phyloP scores from a whole-genome alignment of 306 rosid species.

The Ormosia emarginata region DNA sequence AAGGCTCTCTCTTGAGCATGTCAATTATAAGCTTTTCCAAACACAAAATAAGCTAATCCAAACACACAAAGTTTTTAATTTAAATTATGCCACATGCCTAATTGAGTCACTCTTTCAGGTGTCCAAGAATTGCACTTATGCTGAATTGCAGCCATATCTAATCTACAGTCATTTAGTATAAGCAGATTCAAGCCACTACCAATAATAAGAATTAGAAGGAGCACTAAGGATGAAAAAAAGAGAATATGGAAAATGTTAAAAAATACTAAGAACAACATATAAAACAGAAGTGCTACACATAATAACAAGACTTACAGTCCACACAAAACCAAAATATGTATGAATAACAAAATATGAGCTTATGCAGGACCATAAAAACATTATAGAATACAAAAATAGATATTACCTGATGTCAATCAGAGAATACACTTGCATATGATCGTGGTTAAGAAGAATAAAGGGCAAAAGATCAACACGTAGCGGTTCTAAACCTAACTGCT shows the following conservation, averaged over 20 bases:
- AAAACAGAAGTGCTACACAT: neutral
- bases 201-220: too few relatives aligned
- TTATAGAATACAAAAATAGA: conserved; percentile 3
- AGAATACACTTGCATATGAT: conserved; percentile 97
- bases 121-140: neutral
- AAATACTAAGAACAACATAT: neutral
- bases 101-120: neutral
- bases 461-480: conserved; percentile 96
- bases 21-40: neutral
- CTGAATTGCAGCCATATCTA: neutral
- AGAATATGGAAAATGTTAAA: neutral
- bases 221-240: neutral
- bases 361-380: neutral
- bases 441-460: conserved; percentile 86
- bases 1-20: too few relatives aligned
- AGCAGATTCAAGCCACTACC: too few relatives aligned
- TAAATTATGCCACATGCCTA: neutral
- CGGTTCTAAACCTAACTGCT: conserved; percentile 88
- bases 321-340: neutral
- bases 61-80: neutral
- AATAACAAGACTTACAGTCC: neutral
- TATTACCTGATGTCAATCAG: conserved; percentile 95
- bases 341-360: neutral
- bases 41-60: neutral
- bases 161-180: neutral